These are phyloP conservation scores for Rasamsonia emersonii DNA, from an alignment of 2,329 filamentous ascomycete genomes.

Conservation along the genomic window DNA sequence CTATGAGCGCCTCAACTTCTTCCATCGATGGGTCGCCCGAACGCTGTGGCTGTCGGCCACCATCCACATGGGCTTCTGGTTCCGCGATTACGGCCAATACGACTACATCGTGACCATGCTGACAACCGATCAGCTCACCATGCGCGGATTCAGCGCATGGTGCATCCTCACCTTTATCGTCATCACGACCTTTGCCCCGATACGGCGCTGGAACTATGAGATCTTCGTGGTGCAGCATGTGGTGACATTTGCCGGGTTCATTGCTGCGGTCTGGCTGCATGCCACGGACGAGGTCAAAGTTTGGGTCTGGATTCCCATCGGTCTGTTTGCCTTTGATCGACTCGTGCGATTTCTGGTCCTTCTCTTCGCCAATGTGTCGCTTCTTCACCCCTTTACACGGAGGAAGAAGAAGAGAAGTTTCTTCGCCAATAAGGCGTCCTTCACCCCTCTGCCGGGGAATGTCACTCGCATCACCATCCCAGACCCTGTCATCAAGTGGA, in stretches of 20 bases:
- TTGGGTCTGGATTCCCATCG: conserved; percentile 42
- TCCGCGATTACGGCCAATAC: conserved; percentile 44
- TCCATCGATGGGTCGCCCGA: conserved; percentile 45
- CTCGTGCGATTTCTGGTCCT: conserved; percentile 27
- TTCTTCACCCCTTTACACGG: conserved; percentile 27
- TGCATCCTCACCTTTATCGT: conserved; percentile 44
- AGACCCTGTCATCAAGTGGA: conserved; percentile 50
- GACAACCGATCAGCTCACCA: conserved; percentile 39
- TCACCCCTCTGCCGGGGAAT: conserved; percentile 45
- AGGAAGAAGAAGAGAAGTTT: conserved; percentile 13
- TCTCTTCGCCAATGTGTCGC: conserved; percentile 32
- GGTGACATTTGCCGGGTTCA: conserved; percentile 42
- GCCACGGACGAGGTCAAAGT: conserved; percentile 34
- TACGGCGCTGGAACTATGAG: conserved; percentile 44
- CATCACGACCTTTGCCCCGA: conserved; percentile 41
- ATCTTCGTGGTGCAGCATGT: conserved; percentile 48
- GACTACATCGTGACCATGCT: conserved; percentile 44
- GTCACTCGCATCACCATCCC: conserved; percentile 50
- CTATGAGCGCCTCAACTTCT: conserved; percentile 45
- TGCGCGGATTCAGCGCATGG: conserved; percentile 46
- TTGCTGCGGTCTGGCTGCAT: conserved; percentile 43
- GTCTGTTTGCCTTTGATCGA: conserved; percentile 39
- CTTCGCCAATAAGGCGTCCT: conserved; percentile 36
- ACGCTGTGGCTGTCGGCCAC: conserved; percentile 45
- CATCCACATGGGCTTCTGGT: conserved; percentile 48